Evolutionary conservation across 208 protist species (phyloP).

Genomic region (Leishmania mexicana): DNA sequence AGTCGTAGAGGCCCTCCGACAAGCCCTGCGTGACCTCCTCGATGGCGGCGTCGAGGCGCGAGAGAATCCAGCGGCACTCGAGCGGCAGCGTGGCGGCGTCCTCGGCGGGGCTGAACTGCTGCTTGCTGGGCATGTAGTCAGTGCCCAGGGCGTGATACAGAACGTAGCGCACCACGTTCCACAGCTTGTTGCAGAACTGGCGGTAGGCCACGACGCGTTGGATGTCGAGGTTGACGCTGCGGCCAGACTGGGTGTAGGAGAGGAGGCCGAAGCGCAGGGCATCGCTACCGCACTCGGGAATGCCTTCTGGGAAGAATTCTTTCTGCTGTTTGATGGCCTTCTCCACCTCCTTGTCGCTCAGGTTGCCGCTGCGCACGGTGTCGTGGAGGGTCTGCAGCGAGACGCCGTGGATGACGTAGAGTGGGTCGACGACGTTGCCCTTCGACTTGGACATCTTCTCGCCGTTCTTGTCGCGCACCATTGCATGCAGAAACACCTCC

Average conservation of each 20-base stretch:
- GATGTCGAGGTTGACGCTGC: slow-evolving; percentile 99
- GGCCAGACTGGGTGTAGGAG: slow-evolving; percentile 95
- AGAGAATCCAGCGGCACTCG: slow-evolving; percentile 98
- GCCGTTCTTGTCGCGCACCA: slow-evolving; percentile 99
- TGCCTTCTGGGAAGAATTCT: slow-evolving; percentile 95
- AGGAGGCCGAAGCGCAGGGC: slow-evolving; percentile 99
- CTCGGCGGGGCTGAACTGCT: slow-evolving; percentile 38
- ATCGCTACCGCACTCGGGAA: slow-evolving; percentile 98
- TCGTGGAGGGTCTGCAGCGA: slow-evolving; percentile 93
- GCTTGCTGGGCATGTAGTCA: slow-evolving; percentile 72
- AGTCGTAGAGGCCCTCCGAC: slow-evolving; percentile 89
- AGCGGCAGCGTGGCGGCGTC: slow-evolving; percentile 66
- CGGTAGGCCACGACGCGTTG: slow-evolving; percentile 96
- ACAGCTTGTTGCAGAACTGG: slow-evolving; percentile 99
- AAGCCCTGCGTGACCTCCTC: slow-evolving; percentile 69
- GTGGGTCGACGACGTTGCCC: slow-evolving; percentile 99
- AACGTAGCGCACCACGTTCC: slow-evolving; percentile 97
- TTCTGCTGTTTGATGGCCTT: slow-evolving; percentile 93
- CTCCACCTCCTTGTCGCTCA: slow-evolving; percentile 93
- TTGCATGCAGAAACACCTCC: slow-evolving; percentile 98
- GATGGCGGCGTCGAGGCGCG: slow-evolving; percentile 86
- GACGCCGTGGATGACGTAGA: slow-evolving; percentile 98
- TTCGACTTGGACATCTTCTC: slow-evolving; percentile 99
- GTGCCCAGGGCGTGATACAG: slow-evolving; percentile 89
- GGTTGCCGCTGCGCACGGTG: slow-evolving; percentile 94